phyloP scores from a whole-genome alignment of 2,329 filamentous ascomycete species.

The Pseudogymnoascus sp. region DNA sequence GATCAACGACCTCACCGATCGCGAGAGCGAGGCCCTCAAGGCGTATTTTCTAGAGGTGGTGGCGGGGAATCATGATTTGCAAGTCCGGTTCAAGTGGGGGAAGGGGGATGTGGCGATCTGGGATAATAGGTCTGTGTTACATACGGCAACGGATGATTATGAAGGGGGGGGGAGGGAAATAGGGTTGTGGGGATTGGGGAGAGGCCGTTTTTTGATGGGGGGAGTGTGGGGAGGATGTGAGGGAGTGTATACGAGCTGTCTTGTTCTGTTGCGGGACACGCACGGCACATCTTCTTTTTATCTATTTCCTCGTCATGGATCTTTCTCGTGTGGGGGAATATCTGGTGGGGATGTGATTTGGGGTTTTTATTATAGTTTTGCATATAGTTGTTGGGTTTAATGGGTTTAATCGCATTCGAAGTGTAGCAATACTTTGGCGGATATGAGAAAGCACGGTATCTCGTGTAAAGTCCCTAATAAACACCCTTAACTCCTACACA shows the following conservation, averaged over 20 bases:
- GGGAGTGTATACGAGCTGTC: too few species aligned
- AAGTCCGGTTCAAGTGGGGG: constrained; percentile 48
- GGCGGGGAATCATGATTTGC: constrained; percentile 49
- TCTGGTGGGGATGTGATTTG: too few species aligned
- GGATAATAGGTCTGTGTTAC: constrained; percentile 51
- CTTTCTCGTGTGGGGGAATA: constrained; percentile 28
- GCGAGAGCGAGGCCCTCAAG: constrained; percentile 41
- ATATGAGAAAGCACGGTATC: too few species aligned
- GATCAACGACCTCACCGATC: constrained; percentile 47
- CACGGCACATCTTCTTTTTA: too few species aligned
- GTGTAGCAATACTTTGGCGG: not conserved
- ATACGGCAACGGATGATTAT: constrained; percentile 56
- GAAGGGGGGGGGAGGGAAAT: constrained; percentile 38
- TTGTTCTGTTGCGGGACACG: too few species aligned
- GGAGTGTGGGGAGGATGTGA: too few species aligned
- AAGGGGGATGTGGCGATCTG: constrained; percentile 54
- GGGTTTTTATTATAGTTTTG: not conserved
- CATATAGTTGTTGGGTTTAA: not conserved
- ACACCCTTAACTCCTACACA: too few species aligned
- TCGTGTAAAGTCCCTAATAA: too few species aligned
- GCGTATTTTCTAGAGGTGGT: constrained; percentile 30
- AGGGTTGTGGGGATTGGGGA: constrained; percentile 42
- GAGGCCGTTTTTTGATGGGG: constrained; percentile 40
- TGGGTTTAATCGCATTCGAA: not conserved
- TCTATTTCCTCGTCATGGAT: too few species aligned